Conservation (phyloP, 441 rosid species). For the Melastoma candidum region DNA sequence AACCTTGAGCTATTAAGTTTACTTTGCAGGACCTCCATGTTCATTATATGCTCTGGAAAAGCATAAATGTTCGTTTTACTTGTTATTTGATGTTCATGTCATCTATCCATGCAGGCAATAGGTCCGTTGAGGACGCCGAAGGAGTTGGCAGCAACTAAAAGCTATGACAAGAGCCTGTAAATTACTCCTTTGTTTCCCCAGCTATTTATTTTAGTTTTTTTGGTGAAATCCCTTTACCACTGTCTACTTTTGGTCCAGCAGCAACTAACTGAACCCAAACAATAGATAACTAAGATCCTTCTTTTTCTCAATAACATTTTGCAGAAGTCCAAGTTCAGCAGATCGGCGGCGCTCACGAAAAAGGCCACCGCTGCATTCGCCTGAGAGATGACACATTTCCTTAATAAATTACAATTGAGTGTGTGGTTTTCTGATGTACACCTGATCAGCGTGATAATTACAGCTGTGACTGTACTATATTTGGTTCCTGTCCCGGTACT, state of each 20-base stretch:
- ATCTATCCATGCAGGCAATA: slow-evolving; percentile 30
- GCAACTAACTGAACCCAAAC: neutral
- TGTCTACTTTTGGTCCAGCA: neutral
- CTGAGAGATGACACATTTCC: slow-evolving; percentile 16
- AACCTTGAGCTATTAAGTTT: too few species aligned
- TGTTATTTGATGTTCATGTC: neutral
- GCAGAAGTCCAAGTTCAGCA: slow-evolving; percentile 30
- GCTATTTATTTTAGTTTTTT: neutral
- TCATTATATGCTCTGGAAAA: neutral
- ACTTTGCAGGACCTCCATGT: neutral
- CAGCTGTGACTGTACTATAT: too few species aligned
- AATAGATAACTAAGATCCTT: neutral
- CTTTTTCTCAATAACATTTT: slow-evolving; percentile 8
- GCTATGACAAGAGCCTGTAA: slow-evolving; percentile 44
- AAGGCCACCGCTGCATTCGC: slow-evolving; percentile 22
- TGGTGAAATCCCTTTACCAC: neutral
- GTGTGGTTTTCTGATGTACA: too few species aligned
- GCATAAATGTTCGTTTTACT: neutral
- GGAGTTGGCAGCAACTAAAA: slow-evolving; percentile 42
- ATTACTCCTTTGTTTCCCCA: slow-evolving; percentile 2
- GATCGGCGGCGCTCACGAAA: slow-evolving; percentile 25
- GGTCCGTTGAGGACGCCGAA: slow-evolving; percentile 29
- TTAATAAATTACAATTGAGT: too few species aligned
- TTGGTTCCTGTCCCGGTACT: too few species aligned
- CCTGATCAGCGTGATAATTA: too few species aligned